Percentiles rank a stretch among this genome's conserved stretches.
phyloP scores from a whole-genome alignment of 2,329 filamentous ascomycete genomes.

The Phyllosticta citriasiana region DNA sequence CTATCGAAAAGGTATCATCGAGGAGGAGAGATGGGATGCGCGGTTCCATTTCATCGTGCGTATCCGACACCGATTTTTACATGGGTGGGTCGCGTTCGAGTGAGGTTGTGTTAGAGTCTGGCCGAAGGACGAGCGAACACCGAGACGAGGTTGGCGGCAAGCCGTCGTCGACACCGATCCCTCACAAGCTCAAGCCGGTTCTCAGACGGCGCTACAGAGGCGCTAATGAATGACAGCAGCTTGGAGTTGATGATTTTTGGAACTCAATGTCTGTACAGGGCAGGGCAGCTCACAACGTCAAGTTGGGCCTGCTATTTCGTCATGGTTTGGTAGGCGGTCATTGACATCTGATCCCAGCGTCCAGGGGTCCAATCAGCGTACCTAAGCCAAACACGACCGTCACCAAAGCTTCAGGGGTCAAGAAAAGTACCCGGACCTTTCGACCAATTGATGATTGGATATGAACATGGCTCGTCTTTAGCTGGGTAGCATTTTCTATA shows the following conservation, averaged over 20 bases:
- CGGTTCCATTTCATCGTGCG: constrained; percentile 12
- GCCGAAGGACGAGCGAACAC: not conserved
- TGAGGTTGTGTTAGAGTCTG: constrained; percentile 10
- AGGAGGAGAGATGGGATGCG: constrained; percentile 10
- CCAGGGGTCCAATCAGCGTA: not conserved
- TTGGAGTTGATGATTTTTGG: no score
- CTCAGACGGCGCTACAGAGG: not conserved
- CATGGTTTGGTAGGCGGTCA: no score
- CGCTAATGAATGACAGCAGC: not conserved
- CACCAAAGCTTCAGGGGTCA: not conserved
- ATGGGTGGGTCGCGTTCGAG: constrained; percentile 5
- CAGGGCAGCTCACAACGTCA: no score
- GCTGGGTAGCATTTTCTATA: constrained; percentile 7
- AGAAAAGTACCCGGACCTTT: not conserved
- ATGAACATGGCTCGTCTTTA: not conserved
- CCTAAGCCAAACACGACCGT: no score
- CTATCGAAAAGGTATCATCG: constrained; percentile 8
- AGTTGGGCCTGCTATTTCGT: no score
- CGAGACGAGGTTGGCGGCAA: not conserved
- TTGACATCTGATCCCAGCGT: not conserved
- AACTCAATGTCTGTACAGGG: no score
- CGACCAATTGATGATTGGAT: not conserved
- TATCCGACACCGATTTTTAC: constrained; percentile 3
- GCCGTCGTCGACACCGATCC: not conserved
- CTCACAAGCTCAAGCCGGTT: not conserved